These are phyloP conservation scores for Gloeostereum incarnatum DNA, from an alignment of 768 basidiomycete species.

Conservation along the genomic window DNA sequence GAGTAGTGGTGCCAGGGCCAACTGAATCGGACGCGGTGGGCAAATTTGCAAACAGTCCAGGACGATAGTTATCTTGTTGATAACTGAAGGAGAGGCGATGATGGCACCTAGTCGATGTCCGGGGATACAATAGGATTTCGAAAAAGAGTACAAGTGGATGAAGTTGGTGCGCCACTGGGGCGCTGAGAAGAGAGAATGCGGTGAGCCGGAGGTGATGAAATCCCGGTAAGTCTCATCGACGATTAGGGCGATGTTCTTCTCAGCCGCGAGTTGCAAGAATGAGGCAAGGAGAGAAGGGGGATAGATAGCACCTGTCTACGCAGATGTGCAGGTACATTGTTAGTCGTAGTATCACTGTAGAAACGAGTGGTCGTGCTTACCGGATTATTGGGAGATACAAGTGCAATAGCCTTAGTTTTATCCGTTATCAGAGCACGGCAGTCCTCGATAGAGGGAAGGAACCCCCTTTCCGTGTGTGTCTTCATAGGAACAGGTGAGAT, in stretches of 20 bases:
- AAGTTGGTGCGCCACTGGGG: constrained; percentile 49
- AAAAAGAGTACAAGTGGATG: constrained; percentile 72
- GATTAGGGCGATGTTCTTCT: constrained; percentile 52
- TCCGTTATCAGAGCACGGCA: constrained; percentile 45
- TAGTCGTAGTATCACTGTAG: not conserved
- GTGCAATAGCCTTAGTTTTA: constrained; percentile 58
- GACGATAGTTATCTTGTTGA: constrained; percentile 37
- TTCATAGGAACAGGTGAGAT: constrained; percentile 48
- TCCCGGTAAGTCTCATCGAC: constrained; percentile 90
- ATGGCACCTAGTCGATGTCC: constrained; percentile 75
- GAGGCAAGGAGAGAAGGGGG: constrained; percentile 41
- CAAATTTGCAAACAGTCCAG: constrained; percentile 80
- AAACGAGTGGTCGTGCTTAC: constrained; percentile 21
- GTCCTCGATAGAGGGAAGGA: constrained; percentile 45
- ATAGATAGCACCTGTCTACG: constrained; percentile 64
- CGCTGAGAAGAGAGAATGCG: constrained; percentile 46
- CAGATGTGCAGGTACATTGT: too few relatives aligned
- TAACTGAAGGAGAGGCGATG: constrained; percentile 47
- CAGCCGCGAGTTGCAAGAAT: constrained; percentile 51
- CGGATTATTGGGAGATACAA: constrained; percentile 76
- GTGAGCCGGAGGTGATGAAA: constrained; percentile 42
- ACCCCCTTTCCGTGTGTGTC: constrained; percentile 40
- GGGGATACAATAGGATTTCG: constrained; percentile 74
- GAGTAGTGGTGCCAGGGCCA: constrained; percentile 52
- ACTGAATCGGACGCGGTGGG: constrained; percentile 63